Base-by-base conservation (phyloP, 1,284 basidiomycete species). In the Tylopilus sp. region DNA sequence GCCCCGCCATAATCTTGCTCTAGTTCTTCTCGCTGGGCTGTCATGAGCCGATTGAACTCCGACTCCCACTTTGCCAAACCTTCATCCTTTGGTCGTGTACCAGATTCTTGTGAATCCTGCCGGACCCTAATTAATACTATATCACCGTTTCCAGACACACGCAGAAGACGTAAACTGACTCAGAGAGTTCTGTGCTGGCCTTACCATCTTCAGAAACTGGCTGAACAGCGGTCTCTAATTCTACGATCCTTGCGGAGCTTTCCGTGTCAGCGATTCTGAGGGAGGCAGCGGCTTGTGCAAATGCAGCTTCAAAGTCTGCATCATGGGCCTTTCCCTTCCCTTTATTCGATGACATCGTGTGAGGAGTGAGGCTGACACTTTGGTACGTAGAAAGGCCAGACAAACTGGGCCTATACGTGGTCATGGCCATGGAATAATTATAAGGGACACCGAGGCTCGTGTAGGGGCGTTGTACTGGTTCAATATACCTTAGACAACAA, bases 61-160 rank as follows among this genome's bases (percentile, higher is more conserved):
- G 84, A 82, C 65, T 96, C 94, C 92, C 92, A 96, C 64, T 86
- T 86, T 4, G 85, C 81, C 41, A 92, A 67, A 55, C 92, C 83
- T 61, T 83, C 82, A 28, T 74, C 69, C 38, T 74, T 77, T 1
- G 81, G 78, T 2, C 79, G 77, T 21, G 76, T 52, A 33, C 78
- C 76, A 0, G 82, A 82, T 45, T 76, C 73, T 59, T 79, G 78
- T 25, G 84, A 57, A 26, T 78, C 70, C 42, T 81, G 72, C 82
- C 78, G 85, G 23, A 78, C 69, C 40, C 85, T 88, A 53, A 18
- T 34, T 41, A 43, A 41, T 15, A 34, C 53, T 28, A 47, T 41
- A 46, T 48, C 34, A 29, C 25, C 31, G 43, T 38, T 28, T 46
- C 28, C 44, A 42, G 8, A 47, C 12, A 42, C 30, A n/a, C 21